Percentiles rank a stretch among this genome's conserved stretches.
These are phyloP conservation scores for Aureobasidium melanogenum DNA, from an alignment of 2,329 filamentous ascomycete species.

Conservation along the genomic window DNA sequence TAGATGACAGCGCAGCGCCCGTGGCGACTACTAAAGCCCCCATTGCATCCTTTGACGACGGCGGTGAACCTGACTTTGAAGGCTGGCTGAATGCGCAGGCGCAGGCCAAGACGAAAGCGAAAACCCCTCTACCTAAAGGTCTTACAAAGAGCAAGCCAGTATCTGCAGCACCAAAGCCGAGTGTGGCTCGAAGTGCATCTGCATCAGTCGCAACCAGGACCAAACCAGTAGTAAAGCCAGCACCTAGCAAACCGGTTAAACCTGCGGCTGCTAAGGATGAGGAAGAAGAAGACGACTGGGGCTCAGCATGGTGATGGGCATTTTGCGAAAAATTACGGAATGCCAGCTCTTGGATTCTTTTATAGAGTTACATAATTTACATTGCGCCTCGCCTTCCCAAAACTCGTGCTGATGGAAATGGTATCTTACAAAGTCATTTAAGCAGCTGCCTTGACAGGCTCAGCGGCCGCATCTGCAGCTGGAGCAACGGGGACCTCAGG, in stretches of 20 bases:
- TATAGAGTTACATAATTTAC: constrained; percentile 10
- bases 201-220: neutral
- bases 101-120: constrained; percentile 55
- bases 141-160: constrained; percentile 51
- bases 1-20: constrained; percentile 36
- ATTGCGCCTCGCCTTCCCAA: constrained; percentile 5
- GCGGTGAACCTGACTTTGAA: constrained; percentile 87
- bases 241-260: constrained; percentile 17
- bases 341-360: constrained; percentile 3
- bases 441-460: constrained; percentile 7
- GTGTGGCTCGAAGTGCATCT: constrained; percentile 11
- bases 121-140: constrained; percentile 75
- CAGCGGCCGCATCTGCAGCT: constrained; percentile 4
- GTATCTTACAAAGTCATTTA: constrained; percentile 6
- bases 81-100: constrained; percentile 88
- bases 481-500: constrained; percentile 36
- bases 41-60: constrained; percentile 60
- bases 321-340: neutral
- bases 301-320: constrained; percentile 27
- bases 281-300: constrained; percentile 33
- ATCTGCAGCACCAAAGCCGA: constrained; percentile 22
- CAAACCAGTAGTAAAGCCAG: constrained; percentile 20
- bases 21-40: constrained; percentile 18
- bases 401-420: neutral
- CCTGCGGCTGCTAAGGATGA: constrained; percentile 26